Conservation (phyloP, 768 basidiomycete species). For the Candolleomyces aberdarensis region DNA sequence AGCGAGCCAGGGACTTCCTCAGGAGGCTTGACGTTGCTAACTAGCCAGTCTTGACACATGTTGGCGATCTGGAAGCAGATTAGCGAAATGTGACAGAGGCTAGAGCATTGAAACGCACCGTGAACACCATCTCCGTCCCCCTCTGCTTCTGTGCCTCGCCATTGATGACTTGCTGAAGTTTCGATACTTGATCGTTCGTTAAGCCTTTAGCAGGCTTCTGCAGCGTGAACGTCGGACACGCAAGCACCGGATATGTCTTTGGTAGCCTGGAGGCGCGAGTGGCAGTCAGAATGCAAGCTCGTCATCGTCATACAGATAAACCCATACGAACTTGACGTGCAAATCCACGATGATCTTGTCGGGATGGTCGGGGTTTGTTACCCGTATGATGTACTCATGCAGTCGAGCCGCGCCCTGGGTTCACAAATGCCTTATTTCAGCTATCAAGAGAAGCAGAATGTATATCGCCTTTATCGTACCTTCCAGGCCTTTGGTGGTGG, state of each 20-base stretch:
- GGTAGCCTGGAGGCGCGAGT: conserved; percentile 52
- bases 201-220: conserved; percentile 65
- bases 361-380: conserved; percentile 63
- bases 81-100: not conserved
- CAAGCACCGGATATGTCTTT: conserved; percentile 76
- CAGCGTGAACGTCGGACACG: conserved; percentile 64
- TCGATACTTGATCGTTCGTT: conserved; percentile 50
- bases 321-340: conserved; percentile 58
- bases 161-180: conserved; percentile 57
- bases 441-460: not conserved
- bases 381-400: conserved; percentile 74
- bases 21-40: conserved; percentile 50
- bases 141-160: conserved; percentile 60
- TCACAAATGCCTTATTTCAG: conserved; percentile 8
- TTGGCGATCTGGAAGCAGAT: conserved; percentile 52
- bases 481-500: conserved; percentile 84
- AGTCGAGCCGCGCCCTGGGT: conserved; percentile 61
- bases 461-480: conserved; percentile 34
- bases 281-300: not conserved
- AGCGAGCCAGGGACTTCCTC: conserved; percentile 62
- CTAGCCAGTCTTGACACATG: conserved; percentile 71
- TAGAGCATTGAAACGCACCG: conserved; percentile 39
- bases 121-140: conserved; percentile 78
- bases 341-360: conserved; percentile 63
- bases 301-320: too few relatives aligned